Percentiles rank a stretch among this genome's conserved stretches.
Evolutionary conservation across 176 grass and related monocot species (phyloP).

Genomic region (Oryza rufipogon): DNA sequence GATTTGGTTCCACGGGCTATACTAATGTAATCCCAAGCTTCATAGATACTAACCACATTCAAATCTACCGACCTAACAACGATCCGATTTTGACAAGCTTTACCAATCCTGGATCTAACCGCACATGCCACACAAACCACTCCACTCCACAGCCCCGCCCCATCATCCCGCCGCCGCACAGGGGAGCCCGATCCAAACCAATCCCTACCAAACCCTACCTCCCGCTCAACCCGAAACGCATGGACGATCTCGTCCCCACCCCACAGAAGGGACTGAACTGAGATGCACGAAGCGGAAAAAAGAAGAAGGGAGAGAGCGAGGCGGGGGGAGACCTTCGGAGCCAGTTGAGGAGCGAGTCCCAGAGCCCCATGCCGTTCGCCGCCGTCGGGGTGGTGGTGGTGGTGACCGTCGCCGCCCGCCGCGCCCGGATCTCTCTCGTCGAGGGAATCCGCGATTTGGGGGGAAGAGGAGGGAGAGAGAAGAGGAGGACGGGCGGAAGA

Average conservation of each 20-base stretch:
- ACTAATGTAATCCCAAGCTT: background rate
- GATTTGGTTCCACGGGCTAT: background rate
- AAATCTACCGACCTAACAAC: background rate
- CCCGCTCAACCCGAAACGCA: background rate
- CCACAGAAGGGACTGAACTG: background rate
- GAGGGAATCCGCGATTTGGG: slow-evolving; percentile 38
- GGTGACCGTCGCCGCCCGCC: slow-evolving; percentile 11
- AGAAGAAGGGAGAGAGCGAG: background rate
- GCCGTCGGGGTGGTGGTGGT: background rate
- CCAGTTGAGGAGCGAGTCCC: slow-evolving; percentile 94
- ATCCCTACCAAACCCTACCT: background rate
- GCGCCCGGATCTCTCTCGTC: slow-evolving; percentile 34
- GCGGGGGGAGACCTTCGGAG: slow-evolving; percentile 66
- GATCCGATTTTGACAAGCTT: background rate
- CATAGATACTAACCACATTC: background rate
- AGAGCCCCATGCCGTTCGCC: slow-evolving; percentile 70
- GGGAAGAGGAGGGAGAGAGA: slow-evolving; percentile 6
- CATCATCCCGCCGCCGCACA: background rate
- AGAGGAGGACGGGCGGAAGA: background rate
- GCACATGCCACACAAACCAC: background rate
- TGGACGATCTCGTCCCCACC: background rate
- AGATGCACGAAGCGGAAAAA: background rate
- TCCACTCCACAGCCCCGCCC: background rate
- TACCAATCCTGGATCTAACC: slow-evolving; percentile 43
- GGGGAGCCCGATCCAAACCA: background rate